Base-by-base conservation (phyloP, 129 eudicot genomes). In the Artemisia argyi region DNA sequence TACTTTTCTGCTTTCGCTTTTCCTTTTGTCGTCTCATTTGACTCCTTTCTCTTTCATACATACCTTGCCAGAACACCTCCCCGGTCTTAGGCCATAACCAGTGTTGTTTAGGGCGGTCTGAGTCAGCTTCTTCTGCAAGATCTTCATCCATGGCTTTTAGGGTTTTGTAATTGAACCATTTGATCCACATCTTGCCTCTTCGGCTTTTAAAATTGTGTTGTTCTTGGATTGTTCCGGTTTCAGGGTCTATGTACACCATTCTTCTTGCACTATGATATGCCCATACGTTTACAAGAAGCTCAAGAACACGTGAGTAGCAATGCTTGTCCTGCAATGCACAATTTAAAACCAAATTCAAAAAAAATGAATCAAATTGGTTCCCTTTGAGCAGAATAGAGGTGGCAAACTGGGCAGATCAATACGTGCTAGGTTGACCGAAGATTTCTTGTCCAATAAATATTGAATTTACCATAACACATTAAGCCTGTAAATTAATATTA, bases 81-180 rank as follows among this genome's bases (percentile, higher is more conserved):
- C 99, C 99, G 0, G 99, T 94, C 5, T 76, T 80, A 14, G 99
- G 99, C 99, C 99, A 94, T 54, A 90, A 46, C 97, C 96, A 86
- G 65, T 81, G 85, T 30, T 66, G 83, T 48, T 76, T 83, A 20
- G 77, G 85, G 47, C 35, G 82, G 76, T 95, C 97, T 0, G 94
- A 75, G 74, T 95, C 99, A 0, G 82, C 82, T 73, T 84, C 97
- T 81, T 95, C 99, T 1, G 99, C 99, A 61, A 94, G 73, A 73
- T 90, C 99, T 79, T 88, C 97, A 28, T 94, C 99, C 96, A 94
- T 94, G 84, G 85, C 78, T 83, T 88, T 95, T 19, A 90, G 82
- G 46, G 97, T 90, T 65, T 51, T 82, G 82, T 76, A 80, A 28
- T 82, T 82, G 75, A 95, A 90, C 97, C 97, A 95, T 76, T 90